Percentiles rank a stretch among this genome's conserved stretches.
phyloP scores from a whole-genome alignment of 371 early-diverging fungal species.

The Saksenaea vasiformis region DNA sequence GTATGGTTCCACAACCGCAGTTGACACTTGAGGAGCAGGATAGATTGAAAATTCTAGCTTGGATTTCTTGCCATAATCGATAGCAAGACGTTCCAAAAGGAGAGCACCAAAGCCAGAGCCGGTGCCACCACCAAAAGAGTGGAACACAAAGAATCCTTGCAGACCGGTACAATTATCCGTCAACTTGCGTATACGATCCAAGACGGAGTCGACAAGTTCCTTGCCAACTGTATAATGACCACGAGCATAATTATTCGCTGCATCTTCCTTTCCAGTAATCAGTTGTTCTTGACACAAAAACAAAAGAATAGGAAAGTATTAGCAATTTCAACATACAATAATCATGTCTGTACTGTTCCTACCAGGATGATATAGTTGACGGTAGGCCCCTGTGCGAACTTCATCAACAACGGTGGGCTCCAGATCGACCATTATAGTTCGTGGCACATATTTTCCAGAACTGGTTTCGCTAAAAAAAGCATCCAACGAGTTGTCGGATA shows the following conservation, averaged over 20 bases:
- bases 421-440: constrained; percentile 97
- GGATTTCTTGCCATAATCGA: constrained; percentile 97
- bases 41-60: constrained; percentile 98
- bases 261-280: constrained; percentile 99
- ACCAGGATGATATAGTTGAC: constrained; percentile 97
- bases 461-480: constrained; percentile 97
- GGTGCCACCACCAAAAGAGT: constrained; percentile 99
- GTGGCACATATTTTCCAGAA: constrained; percentile 97
- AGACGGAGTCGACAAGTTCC: constrained; percentile 95
- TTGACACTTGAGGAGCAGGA: constrained; percentile 96
- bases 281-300: constrained; percentile 95
- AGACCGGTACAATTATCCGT: constrained; percentile 98
- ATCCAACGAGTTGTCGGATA: constrained; percentile 48
- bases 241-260: constrained; percentile 99
- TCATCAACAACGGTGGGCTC: constrained; percentile 98
- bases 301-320: constrained; percentile 73
- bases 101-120: constrained; percentile 99
- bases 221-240: constrained; percentile 99
- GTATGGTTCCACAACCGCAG: constrained; percentile 96
- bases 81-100: constrained; percentile 94
- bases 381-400: constrained; percentile 95
- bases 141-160: constrained; percentile 97
- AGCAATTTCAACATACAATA: background rate
- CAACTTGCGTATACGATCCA: constrained; percentile 97
- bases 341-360: constrained; percentile 5